Conservation (phyloP, 176 grass and related monocot genomes). For the Carex kokanica region DNA sequence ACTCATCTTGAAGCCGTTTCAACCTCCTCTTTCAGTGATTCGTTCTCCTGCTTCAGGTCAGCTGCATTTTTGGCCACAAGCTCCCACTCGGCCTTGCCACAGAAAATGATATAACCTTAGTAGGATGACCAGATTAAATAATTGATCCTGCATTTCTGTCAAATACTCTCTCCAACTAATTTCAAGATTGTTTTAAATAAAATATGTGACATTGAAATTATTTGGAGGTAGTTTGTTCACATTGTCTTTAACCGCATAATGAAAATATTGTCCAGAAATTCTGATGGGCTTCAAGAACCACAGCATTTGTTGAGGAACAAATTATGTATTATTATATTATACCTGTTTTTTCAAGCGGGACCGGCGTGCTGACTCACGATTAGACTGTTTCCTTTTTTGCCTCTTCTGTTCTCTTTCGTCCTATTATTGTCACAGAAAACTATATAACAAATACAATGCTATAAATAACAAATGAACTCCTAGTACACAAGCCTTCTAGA, state of each 20-base stretch:
- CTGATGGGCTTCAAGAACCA: neutral
- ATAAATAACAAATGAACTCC: neutral
- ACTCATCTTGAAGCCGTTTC: slow-evolving; percentile 24
- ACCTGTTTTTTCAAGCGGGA: slow-evolving; percentile 32
- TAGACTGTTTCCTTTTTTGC: slow-evolving; percentile 30
- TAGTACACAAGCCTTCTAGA: neutral
- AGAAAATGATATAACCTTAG: slow-evolving; percentile 1
- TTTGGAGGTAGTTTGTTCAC: neutral
- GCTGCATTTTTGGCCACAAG: slow-evolving; percentile 25
- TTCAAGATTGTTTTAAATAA: neutral
- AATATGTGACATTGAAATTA: neutral
- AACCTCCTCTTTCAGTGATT: slow-evolving; percentile 31
- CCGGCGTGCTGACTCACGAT: slow-evolving; percentile 22
- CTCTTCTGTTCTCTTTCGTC: slow-evolving; percentile 26
- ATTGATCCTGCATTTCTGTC: neutral
- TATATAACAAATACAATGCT: neutral
- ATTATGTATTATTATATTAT: neutral
- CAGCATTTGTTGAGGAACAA: neutral
- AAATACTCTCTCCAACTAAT: neutral
- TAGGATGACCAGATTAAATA: neutral
- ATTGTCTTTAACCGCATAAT: neutral
- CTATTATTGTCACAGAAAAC: slow-evolving; percentile 9
- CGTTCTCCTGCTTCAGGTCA: slow-evolving; percentile 27
- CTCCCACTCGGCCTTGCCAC: slow-evolving; percentile 29
- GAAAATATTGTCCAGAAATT: neutral